Percentiles rank a stretch among this genome's conserved stretches.
These are phyloP conservation scores for Fremontodendron californicum DNA, from an alignment of 345 rosid genomes.

Conservation along the genomic window DNA sequence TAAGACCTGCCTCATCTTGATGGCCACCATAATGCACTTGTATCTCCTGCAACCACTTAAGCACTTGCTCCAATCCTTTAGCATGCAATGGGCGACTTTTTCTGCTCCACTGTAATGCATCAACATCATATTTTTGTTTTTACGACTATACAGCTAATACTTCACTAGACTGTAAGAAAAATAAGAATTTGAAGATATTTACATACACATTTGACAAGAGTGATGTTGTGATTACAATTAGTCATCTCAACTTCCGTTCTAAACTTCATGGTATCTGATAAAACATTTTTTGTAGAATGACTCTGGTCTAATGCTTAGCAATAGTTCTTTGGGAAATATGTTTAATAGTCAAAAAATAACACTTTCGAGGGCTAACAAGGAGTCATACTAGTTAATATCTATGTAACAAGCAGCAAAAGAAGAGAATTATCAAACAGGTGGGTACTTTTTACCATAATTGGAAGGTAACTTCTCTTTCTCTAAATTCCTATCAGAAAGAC, in stretches of 20 bases:
- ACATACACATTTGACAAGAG: not conserved
- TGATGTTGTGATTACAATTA: not conserved
- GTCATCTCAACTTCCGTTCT: not conserved
- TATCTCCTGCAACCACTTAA: slow-evolving; percentile 72
- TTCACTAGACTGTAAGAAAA: not conserved
- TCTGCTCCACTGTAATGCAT: slow-evolving; percentile 68
- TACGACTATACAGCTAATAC: not conserved
- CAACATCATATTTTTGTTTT: not conserved
- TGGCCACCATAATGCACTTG: slow-evolving; percentile 37
- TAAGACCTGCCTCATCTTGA: slow-evolving; percentile 69
- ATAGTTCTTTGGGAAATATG: not conserved
- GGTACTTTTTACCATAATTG: not conserved
- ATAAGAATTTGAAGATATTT: not conserved
- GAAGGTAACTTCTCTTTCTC: not conserved
- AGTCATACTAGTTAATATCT: not conserved
- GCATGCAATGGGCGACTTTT: slow-evolving; percentile 78
- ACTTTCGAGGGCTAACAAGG: not conserved
- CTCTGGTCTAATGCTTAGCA: not conserved
- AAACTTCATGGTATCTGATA: not conserved
- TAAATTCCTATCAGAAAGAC: not conserved
- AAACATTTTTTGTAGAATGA: not conserved
- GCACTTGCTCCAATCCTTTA: slow-evolving; percentile 70
- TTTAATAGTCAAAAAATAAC: not conserved
- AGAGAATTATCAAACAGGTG: not conserved
- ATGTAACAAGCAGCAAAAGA: slow-evolving; percentile 2